These are phyloP conservation scores for Amyloporia xantha DNA, from an alignment of 768 basidiomycete species.

Conservation along the genomic window DNA sequence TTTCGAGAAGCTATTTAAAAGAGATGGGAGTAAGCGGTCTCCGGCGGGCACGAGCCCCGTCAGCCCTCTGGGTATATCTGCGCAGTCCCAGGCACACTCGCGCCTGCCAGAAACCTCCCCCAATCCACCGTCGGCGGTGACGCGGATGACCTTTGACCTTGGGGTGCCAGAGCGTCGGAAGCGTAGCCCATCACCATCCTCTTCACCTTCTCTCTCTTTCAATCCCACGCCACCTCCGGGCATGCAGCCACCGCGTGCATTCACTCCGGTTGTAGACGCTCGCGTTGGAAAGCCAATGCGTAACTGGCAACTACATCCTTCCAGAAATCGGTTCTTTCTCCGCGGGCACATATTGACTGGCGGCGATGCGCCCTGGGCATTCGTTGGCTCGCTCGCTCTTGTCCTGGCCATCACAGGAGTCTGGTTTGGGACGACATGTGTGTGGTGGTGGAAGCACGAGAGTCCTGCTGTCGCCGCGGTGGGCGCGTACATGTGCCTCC, in stretches of 20 bases:
- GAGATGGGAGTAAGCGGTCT: conserved; percentile 25
- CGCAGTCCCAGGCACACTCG: conserved; percentile 14
- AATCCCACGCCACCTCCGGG: conserved; percentile 25
- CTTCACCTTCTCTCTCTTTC: conserved; percentile 14
- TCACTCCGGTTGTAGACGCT: conserved; percentile 24
- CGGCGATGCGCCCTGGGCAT: conserved; percentile 81
- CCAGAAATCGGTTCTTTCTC: conserved; percentile 72
- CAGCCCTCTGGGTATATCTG: conserved; percentile 7
- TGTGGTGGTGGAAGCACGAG: conserved; percentile 82
- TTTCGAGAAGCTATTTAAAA: conserved; percentile 53
- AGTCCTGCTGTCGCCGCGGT: conserved; percentile 64
- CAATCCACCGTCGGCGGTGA: conserved; percentile 10
- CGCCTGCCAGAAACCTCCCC: conserved; percentile 8
- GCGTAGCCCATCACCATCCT: conserved; percentile 11
- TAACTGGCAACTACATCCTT: conserved; percentile 61
- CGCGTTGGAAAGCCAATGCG: conserved; percentile 38
- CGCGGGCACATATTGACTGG: conserved; percentile 72
- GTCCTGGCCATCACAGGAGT: conserved; percentile 63
- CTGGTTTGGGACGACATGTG: conserved; percentile 86
- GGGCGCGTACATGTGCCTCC: conserved; percentile 54
- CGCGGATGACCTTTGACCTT: conserved; percentile 22
- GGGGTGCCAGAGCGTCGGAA: conserved; percentile 17
- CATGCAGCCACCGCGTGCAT: conserved; percentile 27
- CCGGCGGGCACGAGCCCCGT: conserved; percentile 14
- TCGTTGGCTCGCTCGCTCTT: conserved; percentile 56